These are phyloP conservation scores for Lunularia cruciata DNA, from an alignment of 225 moss, liverwort and hornwort genomes.

Conservation along the genomic window DNA sequence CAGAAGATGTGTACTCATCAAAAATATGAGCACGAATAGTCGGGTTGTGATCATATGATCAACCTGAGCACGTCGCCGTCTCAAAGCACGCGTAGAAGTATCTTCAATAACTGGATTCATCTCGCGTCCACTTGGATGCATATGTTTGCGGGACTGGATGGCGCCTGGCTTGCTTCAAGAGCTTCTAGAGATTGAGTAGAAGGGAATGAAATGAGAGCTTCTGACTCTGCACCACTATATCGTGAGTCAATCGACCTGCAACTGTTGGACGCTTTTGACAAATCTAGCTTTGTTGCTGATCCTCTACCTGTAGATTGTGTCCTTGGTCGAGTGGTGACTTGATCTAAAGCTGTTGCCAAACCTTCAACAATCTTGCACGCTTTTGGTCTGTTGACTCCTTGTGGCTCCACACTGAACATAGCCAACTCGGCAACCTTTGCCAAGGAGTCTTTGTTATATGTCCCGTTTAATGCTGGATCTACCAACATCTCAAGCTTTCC, in stretches of 20 bases:
- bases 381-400: constrained; percentile 18
- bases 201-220: constrained; percentile 15
- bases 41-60: background rate
- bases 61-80: background rate
- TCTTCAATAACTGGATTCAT: background rate
- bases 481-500: constrained; percentile 17
- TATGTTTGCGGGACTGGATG: background rate
- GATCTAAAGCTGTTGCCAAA: constrained; percentile 12
- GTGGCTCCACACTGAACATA: constrained; percentile 21
- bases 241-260: background rate
- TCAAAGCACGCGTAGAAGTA: background rate
- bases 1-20: no score
- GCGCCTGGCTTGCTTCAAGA: background rate
- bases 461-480: constrained; percentile 21
- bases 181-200: constrained; percentile 3
- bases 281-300: background rate
- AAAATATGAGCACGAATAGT: no score
- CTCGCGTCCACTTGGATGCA: background rate
- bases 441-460: constrained; percentile 14
- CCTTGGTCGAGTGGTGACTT: background rate
- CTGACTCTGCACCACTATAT: background rate
- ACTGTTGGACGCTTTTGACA: background rate
- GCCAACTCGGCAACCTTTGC: constrained; percentile 26
- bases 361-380: constrained; percentile 8
- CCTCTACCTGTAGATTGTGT: background rate